phyloP scores from a whole-genome alignment of 2,329 filamentous ascomycete genomes.

The Elsinoe arachidis region DNA sequence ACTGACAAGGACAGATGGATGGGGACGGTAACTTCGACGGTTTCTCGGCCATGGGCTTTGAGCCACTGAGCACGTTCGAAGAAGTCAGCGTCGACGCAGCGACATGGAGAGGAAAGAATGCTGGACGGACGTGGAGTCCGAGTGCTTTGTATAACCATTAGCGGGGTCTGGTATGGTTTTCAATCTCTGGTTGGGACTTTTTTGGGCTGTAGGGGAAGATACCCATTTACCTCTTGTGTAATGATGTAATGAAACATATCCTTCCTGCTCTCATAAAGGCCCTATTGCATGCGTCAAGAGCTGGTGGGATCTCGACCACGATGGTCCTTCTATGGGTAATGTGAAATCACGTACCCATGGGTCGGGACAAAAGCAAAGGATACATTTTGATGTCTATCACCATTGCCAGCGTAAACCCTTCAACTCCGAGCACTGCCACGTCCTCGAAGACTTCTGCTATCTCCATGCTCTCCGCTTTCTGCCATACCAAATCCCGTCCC shows the following conservation, averaged over 20 bases:
- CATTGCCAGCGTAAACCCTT: too few species aligned
- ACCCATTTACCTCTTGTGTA: background rate
- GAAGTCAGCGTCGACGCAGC: slow-evolving; percentile 64
- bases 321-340: too few species aligned
- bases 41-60: slow-evolving; percentile 71
- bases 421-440: too few species aligned
- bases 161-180: background rate
- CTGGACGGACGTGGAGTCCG: slow-evolving; percentile 36
- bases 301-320: too few species aligned
- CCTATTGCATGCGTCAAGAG: too few species aligned
- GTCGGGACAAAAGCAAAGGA: too few species aligned
- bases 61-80: slow-evolving; percentile 69
- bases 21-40: slow-evolving; percentile 65
- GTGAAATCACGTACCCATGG: too few species aligned
- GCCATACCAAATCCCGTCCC: too few species aligned
- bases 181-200: background rate
- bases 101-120: slow-evolving; percentile 40
- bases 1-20: slow-evolving; percentile 48
- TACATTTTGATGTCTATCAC: too few species aligned
- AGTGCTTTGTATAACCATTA: background rate
- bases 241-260: background rate
- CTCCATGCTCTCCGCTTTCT: too few species aligned
- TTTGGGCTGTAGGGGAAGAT: background rate
- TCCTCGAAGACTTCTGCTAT: background rate
- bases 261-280: background rate